Base-by-base conservation (phyloP, 176 grass and related monocot species). In the Microstegium vimineum region DNA sequence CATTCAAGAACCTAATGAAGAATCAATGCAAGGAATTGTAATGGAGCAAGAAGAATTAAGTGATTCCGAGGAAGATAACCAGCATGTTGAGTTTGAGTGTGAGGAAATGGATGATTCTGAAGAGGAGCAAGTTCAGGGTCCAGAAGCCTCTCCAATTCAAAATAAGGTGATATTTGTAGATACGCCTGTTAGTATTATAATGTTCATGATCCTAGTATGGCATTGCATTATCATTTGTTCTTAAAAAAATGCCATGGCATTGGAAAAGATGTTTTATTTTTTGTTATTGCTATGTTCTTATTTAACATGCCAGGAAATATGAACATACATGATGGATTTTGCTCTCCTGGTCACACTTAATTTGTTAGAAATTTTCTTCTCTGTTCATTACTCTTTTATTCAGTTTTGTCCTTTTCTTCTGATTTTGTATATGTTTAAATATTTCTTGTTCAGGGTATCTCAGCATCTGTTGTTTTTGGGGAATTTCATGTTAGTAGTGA, bases 21-120 rank as follows among this genome's bases (percentile, higher is more conserved):
- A 94, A 83, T 88, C 83, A 59, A 81, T 94, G 79, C 91, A 85
- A 86, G 91, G 85, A 61, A 90, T 95, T 86, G 78, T 95, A 73
- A 95, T 99, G 93, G 96, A 95, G 84, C 96, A 94, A 69, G 93
- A 99, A 86, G 91, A 99, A 90, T 84, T 94, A 54, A 99, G 91
- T 88, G 96, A 95, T 78, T 99, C 96, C 0, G 93, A 99, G 49
- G 96, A 95, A 66, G 87, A 95, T 56, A 90, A 62, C 62, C 85
- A 88, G 69, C 84, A 92, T 73, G 93, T 94, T 8, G 96, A 94
- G 65, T 99, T 99, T 71, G 92, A 98, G 89, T 69, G 90, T 74
- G 90, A 92, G 89, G 87, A 95, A 86, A 94, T 94, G 72, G 90
- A 85, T 65, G 95, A 94, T 91, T 98, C 90, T 85, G 90, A 98